phyloP scores from a whole-genome alignment of 2,329 filamentous ascomycete species.

The Talaromyces sp. region DNA sequence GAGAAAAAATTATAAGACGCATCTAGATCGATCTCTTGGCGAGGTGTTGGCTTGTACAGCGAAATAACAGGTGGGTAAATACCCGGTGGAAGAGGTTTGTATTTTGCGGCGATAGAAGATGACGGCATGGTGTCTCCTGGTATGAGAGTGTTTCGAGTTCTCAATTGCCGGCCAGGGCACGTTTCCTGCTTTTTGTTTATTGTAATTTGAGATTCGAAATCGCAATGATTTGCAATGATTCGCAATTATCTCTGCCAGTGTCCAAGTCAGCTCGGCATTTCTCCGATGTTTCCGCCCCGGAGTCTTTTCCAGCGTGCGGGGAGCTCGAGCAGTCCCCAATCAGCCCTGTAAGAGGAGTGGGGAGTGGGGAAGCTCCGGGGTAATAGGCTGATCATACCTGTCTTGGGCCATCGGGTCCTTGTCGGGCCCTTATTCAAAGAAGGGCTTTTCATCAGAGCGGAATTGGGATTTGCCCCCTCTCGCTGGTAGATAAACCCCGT shows the following conservation, averaged over 20 bases:
- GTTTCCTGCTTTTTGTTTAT: no score
- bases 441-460: constrained; percentile 9
- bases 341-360: constrained; percentile 5
- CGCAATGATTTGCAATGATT: neutral
- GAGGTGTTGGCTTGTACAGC: constrained; percentile 45
- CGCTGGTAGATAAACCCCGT: constrained; percentile 15
- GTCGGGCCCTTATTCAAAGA: neutral
- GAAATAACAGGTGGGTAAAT: constrained; percentile 54
- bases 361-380: constrained; percentile 10
- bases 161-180: no score
- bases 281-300: constrained; percentile 20
- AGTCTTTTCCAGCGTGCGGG: constrained; percentile 20
- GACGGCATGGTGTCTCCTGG: constrained; percentile 22
- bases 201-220: no score
- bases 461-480: constrained; percentile 7
- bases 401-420: constrained; percentile 1
- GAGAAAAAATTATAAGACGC: constrained; percentile 50
- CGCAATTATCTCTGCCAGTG: neutral
- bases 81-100: constrained; percentile 45
- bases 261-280: constrained; percentile 6
- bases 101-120: constrained; percentile 39
- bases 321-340: constrained; percentile 9
- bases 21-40: constrained; percentile 49
- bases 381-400: constrained; percentile 7
- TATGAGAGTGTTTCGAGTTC: neutral